Evolutionary conservation across 1,139 yeast genomes (phyloP).

Genomic region (Geotrichum citri-aurantii): DNA sequence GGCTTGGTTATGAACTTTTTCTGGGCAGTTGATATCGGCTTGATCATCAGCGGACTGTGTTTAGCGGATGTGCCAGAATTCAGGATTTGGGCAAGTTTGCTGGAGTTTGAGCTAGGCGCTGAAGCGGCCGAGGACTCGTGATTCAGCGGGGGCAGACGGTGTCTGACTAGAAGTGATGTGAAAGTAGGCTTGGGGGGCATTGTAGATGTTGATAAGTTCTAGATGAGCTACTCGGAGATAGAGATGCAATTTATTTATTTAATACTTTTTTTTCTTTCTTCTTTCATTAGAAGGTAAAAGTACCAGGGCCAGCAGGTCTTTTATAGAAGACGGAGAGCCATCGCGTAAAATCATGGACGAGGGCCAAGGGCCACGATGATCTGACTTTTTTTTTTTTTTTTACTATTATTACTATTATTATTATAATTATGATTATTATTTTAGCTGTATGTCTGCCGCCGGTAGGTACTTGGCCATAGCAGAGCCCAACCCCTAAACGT

Average conservation of each 20-base stretch:
- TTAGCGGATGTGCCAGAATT: not conserved
- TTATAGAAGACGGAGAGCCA: not conserved
- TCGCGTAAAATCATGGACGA: not conserved
- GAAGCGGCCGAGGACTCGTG: not conserved
- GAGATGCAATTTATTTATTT: not conserved
- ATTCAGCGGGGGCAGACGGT: conserved; percentile 4
- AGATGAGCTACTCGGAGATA: not conserved
- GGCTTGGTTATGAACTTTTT: not conserved
- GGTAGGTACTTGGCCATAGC: not conserved
- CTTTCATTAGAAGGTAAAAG: not conserved
- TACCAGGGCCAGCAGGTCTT: not conserved
- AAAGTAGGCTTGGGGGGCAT: conserved; percentile 14
- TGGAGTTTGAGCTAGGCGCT: not conserved
- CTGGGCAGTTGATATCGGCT: not conserved
- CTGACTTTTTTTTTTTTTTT: not conserved
- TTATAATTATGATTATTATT: too few species aligned
- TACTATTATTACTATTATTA: not conserved
- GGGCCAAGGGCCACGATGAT: not conserved
- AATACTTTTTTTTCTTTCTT: not conserved
- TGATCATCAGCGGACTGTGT: not conserved
- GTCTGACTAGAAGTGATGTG: conserved; percentile 12
- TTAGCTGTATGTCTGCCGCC: not conserved
- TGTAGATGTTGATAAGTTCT: not conserved
- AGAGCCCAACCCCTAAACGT: not conserved
- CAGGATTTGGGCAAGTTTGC: not conserved